Percentiles rank a stretch among this genome's conserved stretches.
Conservation (phyloP, 225 moss, liverwort and hornwort genomes). For the Bryoerythrophyllum caledonicum region DNA sequence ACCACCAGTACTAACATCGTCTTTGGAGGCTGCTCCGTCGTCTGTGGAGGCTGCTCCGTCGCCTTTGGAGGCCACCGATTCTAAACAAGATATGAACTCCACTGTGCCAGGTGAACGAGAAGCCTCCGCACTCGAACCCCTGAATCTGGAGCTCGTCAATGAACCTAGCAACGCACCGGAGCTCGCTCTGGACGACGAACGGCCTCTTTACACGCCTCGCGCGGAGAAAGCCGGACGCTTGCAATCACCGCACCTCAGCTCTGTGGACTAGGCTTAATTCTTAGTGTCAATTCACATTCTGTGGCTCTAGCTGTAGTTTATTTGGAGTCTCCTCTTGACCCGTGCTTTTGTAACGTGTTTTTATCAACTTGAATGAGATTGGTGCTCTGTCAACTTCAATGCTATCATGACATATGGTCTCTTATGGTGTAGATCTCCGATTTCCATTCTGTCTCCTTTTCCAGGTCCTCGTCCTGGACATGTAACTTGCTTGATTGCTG, state of each 20-base stretch:
- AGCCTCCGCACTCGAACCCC: background rate
- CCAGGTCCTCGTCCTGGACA: background rate
- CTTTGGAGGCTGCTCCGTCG: background rate
- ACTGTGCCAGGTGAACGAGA: slow-evolving; percentile 9
- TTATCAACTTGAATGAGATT: slow-evolving; percentile 11
- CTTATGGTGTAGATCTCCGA: slow-evolving; percentile 1
- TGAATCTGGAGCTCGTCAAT: background rate
- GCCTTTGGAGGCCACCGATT: background rate
- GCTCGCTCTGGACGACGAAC: background rate
- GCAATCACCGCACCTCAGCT: slow-evolving; percentile 21
- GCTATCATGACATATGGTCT: background rate
- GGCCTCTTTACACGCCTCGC: slow-evolving; percentile 18
- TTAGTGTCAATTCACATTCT: background rate
- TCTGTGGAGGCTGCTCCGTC: background rate
- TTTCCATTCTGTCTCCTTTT: background rate
- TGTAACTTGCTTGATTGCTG: background rate
- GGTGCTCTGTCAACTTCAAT: background rate
- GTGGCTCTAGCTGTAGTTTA: background rate
- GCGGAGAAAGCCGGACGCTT: background rate
- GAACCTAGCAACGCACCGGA: background rate
- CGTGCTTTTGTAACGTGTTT: slow-evolving; percentile 33
- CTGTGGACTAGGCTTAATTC: slow-evolving; percentile 30
- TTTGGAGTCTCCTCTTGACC: background rate
- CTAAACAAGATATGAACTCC: slow-evolving; percentile 3
- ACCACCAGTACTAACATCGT: background rate